Conservation (phyloP, 2,329 filamentous ascomycete genomes). For the Cladosporium sp. region DNA sequence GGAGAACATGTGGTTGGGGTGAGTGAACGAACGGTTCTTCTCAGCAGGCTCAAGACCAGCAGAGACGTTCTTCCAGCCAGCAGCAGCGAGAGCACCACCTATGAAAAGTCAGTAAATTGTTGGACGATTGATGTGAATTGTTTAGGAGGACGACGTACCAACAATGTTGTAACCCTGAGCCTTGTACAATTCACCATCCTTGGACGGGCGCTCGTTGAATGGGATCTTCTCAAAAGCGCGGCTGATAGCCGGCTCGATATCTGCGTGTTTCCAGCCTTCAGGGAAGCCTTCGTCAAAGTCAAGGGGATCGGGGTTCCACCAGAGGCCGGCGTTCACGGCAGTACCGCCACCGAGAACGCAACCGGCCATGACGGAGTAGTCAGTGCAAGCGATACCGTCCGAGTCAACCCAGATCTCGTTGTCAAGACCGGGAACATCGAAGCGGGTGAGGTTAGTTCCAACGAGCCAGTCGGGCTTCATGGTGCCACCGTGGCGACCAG, state of each 20-base stretch:
- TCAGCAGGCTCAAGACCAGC: slow-evolving; percentile 61
- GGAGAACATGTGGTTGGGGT: slow-evolving; percentile 68
- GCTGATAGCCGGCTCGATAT: slow-evolving; percentile 61
- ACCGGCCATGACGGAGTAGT: slow-evolving; percentile 72
- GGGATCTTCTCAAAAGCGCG: slow-evolving; percentile 71
- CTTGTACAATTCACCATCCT: slow-evolving; percentile 65
- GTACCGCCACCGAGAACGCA: slow-evolving; percentile 70
- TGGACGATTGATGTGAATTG: not conserved
- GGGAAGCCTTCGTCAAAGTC: slow-evolving; percentile 78
- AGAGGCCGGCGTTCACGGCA: slow-evolving; percentile 68
- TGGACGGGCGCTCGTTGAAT: slow-evolving; percentile 66
- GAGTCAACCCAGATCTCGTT: slow-evolving; percentile 70
- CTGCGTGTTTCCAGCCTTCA: slow-evolving; percentile 66
- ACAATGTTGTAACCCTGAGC: slow-evolving; percentile 67
- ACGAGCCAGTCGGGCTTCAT: slow-evolving; percentile 64
- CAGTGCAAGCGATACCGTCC: slow-evolving; percentile 65
- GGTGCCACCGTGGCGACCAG: slow-evolving; percentile 65
- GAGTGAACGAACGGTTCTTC: slow-evolving; percentile 67
- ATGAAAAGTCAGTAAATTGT: not conserved
- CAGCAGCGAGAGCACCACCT: slow-evolving; percentile 57
- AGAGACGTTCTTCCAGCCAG: slow-evolving; percentile 65
- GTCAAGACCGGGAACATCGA: slow-evolving; percentile 71
- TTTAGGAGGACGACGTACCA: slow-evolving; percentile 24
- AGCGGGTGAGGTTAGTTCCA: slow-evolving; percentile 65
- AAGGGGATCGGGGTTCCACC: slow-evolving; percentile 64